Conservation (phyloP, 768 basidiomycete species). For the Leucogyrophana mollusca region DNA sequence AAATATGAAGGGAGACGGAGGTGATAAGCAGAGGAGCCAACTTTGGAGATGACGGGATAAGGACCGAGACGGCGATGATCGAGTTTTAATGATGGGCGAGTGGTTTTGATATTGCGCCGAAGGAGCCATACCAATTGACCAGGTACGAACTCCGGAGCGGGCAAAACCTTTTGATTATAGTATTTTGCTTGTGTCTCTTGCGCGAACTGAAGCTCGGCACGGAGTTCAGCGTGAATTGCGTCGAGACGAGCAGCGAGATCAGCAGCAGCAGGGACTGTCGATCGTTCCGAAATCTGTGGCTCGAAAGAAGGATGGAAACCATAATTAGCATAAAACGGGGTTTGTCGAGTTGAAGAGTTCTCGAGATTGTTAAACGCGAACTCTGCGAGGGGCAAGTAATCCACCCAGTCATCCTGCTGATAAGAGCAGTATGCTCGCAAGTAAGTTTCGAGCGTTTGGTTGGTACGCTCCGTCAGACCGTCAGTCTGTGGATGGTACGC, state of each 20-base stretch:
- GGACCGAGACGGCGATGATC: slow-evolving; percentile 31
- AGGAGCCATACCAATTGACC: slow-evolving; percentile 38
- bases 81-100: slow-evolving; percentile 39
- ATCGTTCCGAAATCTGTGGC: slow-evolving; percentile 23
- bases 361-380: slow-evolving; percentile 39
- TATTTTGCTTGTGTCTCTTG: slow-evolving; percentile 26
- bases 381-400: slow-evolving; percentile 38
- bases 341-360: slow-evolving; percentile 31
- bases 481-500: slow-evolving; percentile 47
- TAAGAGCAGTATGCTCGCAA: slow-evolving; percentile 34
- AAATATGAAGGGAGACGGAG: slow-evolving; percentile 32
- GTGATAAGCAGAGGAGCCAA: slow-evolving; percentile 20
- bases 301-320: slow-evolving; percentile 32
- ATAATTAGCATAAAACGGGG: slow-evolving; percentile 38
- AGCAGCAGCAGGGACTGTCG: slow-evolving; percentile 31
- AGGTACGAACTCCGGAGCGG: slow-evolving; percentile 25
- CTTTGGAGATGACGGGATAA: slow-evolving; percentile 10
- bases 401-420: slow-evolving; percentile 43
- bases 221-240: slow-evolving; percentile 32
- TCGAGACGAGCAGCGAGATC: slow-evolving; percentile 27
- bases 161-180: slow-evolving; percentile 24
- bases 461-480: slow-evolving; percentile 36
- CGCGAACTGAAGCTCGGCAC: slow-evolving; percentile 27
- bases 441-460: slow-evolving; percentile 37
- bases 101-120: slow-evolving; percentile 37